Conservation (phyloP, 768 basidiomycete genomes). For the Boletus edulis region DNA sequence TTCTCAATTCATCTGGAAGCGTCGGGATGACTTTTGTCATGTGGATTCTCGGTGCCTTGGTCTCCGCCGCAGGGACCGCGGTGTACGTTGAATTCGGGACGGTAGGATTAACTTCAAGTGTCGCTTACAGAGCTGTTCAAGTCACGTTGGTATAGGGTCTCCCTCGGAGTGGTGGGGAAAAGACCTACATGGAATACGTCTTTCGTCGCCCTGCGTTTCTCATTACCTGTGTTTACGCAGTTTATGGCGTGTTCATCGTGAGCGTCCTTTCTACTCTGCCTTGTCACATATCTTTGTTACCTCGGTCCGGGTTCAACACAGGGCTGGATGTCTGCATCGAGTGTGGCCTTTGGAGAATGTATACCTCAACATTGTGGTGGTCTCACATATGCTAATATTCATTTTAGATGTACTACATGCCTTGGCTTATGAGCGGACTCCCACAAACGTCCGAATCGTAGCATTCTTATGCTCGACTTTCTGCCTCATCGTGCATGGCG, state of each 20-base stretch:
- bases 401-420: constrained; percentile 57
- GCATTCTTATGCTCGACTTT: constrained; percentile 58
- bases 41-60: constrained; percentile 67
- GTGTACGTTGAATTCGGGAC: constrained; percentile 79
- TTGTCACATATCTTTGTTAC: not conserved
- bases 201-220: constrained; percentile 61
- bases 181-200: constrained; percentile 71
- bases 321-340: constrained; percentile 59
- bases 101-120: constrained; percentile 33
- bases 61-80: constrained; percentile 63
- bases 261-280: constrained; percentile 17
- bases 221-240: constrained; percentile 55
- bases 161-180: constrained; percentile 72
- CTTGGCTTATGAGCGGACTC: constrained; percentile 43
- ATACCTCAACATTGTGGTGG: constrained; percentile 3
- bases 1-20: constrained; percentile 65
- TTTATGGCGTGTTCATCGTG: constrained; percentile 58
- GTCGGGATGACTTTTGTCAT: constrained; percentile 65
- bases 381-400: not conserved
- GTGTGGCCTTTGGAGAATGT: constrained; percentile 76
- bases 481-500: constrained; percentile 56
- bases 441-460: constrained; percentile 47
- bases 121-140: not conserved
- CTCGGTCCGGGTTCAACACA: constrained; percentile 20
- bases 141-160: constrained; percentile 44